Conservation (phyloP, 768 basidiomycete species). For the Boletus huronensis region DNA sequence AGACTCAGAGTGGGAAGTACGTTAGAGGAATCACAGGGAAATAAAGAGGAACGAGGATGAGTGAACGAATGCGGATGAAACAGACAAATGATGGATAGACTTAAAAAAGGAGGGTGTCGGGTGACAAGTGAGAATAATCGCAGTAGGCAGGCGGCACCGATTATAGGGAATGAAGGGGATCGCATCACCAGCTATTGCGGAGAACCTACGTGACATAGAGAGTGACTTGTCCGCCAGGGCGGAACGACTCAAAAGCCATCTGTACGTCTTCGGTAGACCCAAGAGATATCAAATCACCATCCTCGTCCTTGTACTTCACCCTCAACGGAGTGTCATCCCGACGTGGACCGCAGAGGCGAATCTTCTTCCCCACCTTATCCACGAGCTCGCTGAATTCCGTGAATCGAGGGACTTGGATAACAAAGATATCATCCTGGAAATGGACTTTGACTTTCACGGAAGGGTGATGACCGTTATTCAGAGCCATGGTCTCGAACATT, state of each 20-base stretch:
- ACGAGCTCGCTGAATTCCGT: constrained; percentile 83
- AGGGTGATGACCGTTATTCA: constrained; percentile 31
- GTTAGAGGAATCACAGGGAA: constrained; percentile 17
- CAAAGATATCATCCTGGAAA: constrained; percentile 93
- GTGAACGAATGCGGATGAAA: constrained; percentile 23
- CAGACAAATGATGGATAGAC: constrained; percentile 12
- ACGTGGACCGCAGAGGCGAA: constrained; percentile 82
- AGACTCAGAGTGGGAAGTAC: constrained; percentile 7
- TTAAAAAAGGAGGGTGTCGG: constrained; percentile 6
- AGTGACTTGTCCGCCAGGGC: constrained; percentile 76
- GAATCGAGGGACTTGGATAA: constrained; percentile 79
- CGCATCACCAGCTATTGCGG: not conserved
- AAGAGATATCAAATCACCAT: constrained; percentile 85
- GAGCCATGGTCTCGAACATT: constrained; percentile 43
- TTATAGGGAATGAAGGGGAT: not conserved
- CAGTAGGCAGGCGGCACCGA: constrained; percentile 3
- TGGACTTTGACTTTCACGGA: constrained; percentile 92
- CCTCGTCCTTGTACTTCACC: constrained; percentile 89
- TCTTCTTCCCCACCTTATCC: constrained; percentile 89
- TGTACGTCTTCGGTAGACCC: constrained; percentile 91
- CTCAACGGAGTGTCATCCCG: constrained; percentile 77
- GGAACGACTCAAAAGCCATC: constrained; percentile 86
- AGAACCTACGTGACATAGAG: constrained; percentile 66
- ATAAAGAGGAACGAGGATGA: constrained; percentile 7
- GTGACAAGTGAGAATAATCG: constrained; percentile 11